Evolutionary conservation across 306 rosid genomes (phyloP), one percentile per base, ranked within the genome.

Genomic region (Albizia julibrissin): DNA sequence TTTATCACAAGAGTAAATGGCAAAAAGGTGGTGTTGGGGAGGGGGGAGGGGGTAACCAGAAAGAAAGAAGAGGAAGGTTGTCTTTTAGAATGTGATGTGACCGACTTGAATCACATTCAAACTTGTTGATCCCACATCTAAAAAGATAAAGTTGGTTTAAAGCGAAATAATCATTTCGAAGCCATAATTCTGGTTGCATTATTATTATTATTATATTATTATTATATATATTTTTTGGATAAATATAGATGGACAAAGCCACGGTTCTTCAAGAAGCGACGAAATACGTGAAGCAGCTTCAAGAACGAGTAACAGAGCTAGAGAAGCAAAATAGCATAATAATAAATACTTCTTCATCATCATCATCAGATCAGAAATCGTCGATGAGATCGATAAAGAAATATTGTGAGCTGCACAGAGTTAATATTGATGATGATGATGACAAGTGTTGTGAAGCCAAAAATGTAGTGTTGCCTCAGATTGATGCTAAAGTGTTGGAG

Each of bases 241-340:
- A 37, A 16, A 14, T 16, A 47, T 14, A 47, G 87, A 81, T 54
- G 83, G 85, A 85, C 77, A 85, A 85, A 79, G 80, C 73, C 21
- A 43, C 83, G 6, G 46, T 85, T 33, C 80, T 85, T 77, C 13
- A 76, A 1, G 88, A 73, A 72, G 88, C 88, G 1, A 77, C 78
- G 18, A 56, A 16, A 54, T 81, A 81, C 10, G 83, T 81, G 80
- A 85, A 85, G 27, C 21, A 42, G 59, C 85, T 85, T 21, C 34
- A 77, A 85, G 80, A 66, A 46, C 68, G 83, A 1, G 83, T 85
- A 49, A 54, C 0, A 56, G 85, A 72, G 80, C 80, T 85, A 67
- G 88, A 85, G 76, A 33, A 81, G 15, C 52, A 16, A 64, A 80
- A 80, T 62, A 80, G 43, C 24, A 6, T 62, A 64, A 29, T 39